phyloP scores from a whole-genome alignment of 805 yeast species.

The Blastobotrys peoriensis region DNA sequence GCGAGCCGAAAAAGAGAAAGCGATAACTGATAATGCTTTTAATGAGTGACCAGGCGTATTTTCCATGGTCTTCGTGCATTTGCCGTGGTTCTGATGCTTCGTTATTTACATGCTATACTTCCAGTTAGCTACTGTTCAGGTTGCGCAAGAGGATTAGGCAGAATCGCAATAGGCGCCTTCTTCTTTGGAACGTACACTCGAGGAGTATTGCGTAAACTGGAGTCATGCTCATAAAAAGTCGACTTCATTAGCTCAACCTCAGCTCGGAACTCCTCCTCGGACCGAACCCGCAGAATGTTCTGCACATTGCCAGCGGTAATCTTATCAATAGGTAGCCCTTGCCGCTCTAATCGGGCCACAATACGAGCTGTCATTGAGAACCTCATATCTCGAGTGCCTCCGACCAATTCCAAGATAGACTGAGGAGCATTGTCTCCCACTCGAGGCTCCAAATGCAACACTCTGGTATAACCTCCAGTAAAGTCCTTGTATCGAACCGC shows the following conservation, averaged over 20 bases:
- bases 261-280: conserved; percentile 47
- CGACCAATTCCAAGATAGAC: conserved; percentile 82
- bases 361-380: conserved; percentile 73
- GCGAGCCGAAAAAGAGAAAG: too few species aligned
- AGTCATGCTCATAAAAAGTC: conserved; percentile 34
- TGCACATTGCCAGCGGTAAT: conserved; percentile 53
- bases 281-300: conserved; percentile 44
- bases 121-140: too few species aligned
- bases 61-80: too few species aligned
- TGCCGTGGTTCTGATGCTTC: too few species aligned
- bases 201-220: conserved; percentile 8
- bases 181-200: conserved; percentile 1
- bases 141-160: conserved; percentile 15
- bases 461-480: conserved; percentile 79
- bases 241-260: conserved; percentile 56
- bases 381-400: conserved; percentile 63
- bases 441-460: conserved; percentile 77
- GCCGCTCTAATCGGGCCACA: conserved; percentile 73
- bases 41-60: too few species aligned
- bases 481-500: conserved; percentile 58
- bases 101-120: too few species aligned
- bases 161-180: conserved; percentile 14
- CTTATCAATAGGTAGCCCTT: conserved; percentile 46
- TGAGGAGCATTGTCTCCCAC: conserved; percentile 87
- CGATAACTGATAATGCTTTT: too few species aligned